phyloP scores from a whole-genome alignment of 371 early-diverging fungal genomes.

The Lichtheimia ramosa region DNA sequence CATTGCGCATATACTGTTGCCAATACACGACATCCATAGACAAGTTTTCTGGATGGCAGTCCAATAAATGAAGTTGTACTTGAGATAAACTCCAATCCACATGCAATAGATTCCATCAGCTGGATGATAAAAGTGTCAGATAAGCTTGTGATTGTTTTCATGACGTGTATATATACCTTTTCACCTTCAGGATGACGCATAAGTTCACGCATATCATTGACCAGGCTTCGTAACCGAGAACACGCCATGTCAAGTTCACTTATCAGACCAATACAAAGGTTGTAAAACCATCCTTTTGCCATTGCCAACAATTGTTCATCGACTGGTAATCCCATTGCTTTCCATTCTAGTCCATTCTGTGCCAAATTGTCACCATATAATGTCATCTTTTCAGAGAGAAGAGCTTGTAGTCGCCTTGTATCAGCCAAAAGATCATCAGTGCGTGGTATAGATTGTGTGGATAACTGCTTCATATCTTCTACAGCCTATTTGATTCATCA shows the following conservation, averaged over 20 bases:
- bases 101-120: slow-evolving; percentile 41
- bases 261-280: slow-evolving; percentile 29
- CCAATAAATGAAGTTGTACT: slow-evolving; percentile 33
- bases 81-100: slow-evolving; percentile 41
- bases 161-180: slow-evolving; percentile 19
- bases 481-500: slow-evolving; percentile 20
- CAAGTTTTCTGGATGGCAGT: slow-evolving; percentile 24
- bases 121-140: slow-evolving; percentile 7
- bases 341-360: slow-evolving; percentile 52
- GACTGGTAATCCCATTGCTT: slow-evolving; percentile 48
- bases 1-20: slow-evolving; percentile 41
- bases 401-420: slow-evolving; percentile 29
- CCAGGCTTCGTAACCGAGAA: slow-evolving; percentile 30
- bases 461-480: slow-evolving; percentile 43
- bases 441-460: slow-evolving; percentile 27
- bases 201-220: slow-evolving; percentile 27
- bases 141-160: not conserved
- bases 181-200: slow-evolving; percentile 25
- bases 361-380: slow-evolving; percentile 38
- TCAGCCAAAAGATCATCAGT: slow-evolving; percentile 36
- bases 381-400: slow-evolving; percentile 28
- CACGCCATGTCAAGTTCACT: slow-evolving; percentile 37
- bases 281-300: slow-evolving; percentile 39
- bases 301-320: slow-evolving; percentile 37
- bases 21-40: slow-evolving; percentile 26